A percentile compares a stretch with the other conserved stretches of the same genome.
These are phyloP conservation scores for Panicum hallii DNA, from an alignment of 202 grass and related monocot species.

Conservation along the genomic window DNA sequence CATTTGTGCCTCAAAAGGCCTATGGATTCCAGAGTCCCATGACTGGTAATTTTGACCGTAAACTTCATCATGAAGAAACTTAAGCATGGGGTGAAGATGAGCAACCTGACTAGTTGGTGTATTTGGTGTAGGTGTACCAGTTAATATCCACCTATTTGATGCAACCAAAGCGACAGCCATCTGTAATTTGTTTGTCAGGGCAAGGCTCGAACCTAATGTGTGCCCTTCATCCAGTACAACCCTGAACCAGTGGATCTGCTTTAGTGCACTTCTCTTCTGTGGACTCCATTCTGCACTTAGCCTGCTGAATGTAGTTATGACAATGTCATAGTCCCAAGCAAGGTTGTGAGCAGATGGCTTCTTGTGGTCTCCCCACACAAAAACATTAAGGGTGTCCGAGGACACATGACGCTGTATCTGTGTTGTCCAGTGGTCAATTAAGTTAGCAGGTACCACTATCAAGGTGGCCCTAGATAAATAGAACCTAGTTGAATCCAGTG, in stretches of 20 bases:
- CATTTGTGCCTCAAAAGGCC: slow-evolving; percentile 83
- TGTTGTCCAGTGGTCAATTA: slow-evolving; percentile 95
- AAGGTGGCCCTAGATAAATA: slow-evolving; percentile 93
- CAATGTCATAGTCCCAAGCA: slow-evolving; percentile 97
- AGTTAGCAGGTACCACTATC: slow-evolving; percentile 95
- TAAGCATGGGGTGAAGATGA: slow-evolving; percentile 95
- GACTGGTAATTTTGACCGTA: slow-evolving; percentile 86
- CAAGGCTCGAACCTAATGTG: slow-evolving; percentile 90
- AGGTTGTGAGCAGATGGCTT: slow-evolving; percentile 78
- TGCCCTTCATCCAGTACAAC: slow-evolving; percentile 97
- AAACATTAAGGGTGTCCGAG: slow-evolving; percentile 68
- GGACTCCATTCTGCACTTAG: slow-evolving; percentile 92
- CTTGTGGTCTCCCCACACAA: slow-evolving; percentile 76
- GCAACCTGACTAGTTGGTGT: slow-evolving; percentile 94
- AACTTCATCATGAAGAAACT: slow-evolving; percentile 92
- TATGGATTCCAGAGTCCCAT: slow-evolving; percentile 85
- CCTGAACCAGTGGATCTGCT: slow-evolving; percentile 94
- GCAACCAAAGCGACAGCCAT: slow-evolving; percentile 94
- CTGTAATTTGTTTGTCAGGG: slow-evolving; percentile 92
- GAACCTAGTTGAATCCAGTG: slow-evolving; percentile 59
- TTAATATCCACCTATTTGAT: slow-evolving; percentile 97
- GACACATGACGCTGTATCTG: slow-evolving; percentile 87
- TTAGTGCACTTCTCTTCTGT: slow-evolving; percentile 83
- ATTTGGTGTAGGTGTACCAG: slow-evolving; percentile 95
- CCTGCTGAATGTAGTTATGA: slow-evolving; percentile 91